phyloP scores from a whole-genome alignment of 805 yeast species.

The Schwanniomyces polymorphus region DNA sequence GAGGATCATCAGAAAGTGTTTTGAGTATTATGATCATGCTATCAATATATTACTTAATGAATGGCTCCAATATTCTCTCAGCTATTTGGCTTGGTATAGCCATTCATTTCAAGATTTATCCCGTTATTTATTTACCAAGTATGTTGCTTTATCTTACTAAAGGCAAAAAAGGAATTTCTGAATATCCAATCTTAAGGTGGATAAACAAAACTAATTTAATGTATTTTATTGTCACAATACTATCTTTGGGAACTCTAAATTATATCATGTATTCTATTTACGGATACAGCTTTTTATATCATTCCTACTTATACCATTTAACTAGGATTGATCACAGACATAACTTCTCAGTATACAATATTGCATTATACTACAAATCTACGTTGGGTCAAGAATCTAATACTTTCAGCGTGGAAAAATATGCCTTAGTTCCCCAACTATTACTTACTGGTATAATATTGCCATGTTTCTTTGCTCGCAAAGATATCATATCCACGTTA shows the following conservation, averaged over 20 bases:
- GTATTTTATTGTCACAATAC: conserved; percentile 31
- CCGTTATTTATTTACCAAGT: conserved; percentile 83
- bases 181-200: conserved; percentile 31
- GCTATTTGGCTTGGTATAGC: conserved; percentile 67
- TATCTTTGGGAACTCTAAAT: conserved; percentile 50
- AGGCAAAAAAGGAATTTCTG: conserved; percentile 17
- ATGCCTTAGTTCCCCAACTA: conserved; percentile 86
- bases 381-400: conserved; percentile 13
- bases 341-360: conserved; percentile 86
- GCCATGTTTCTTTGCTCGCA: conserved; percentile 47
- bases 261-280: conserved; percentile 64
- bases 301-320: conserved; percentile 82
- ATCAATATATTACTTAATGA: conserved; percentile 48
- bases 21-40: conserved; percentile 74
- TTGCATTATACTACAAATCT: conserved; percentile 66
- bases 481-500: conserved; percentile 30
- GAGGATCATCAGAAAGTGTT: conserved; percentile 93
- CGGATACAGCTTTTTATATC: conserved; percentile 72
- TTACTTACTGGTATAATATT: conserved; percentile 55
- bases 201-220: conserved; percentile 36
- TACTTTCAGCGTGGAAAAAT: conserved; percentile 40
- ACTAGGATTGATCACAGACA: conserved; percentile 89
- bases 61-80: conserved; percentile 24
- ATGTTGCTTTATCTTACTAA: conserved; percentile 46
- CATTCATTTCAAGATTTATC: conserved; percentile 89